Evolutionary conservation across 2,329 filamentous ascomycete species (phyloP).

Genomic region (Achaetomium macrosporum): DNA sequence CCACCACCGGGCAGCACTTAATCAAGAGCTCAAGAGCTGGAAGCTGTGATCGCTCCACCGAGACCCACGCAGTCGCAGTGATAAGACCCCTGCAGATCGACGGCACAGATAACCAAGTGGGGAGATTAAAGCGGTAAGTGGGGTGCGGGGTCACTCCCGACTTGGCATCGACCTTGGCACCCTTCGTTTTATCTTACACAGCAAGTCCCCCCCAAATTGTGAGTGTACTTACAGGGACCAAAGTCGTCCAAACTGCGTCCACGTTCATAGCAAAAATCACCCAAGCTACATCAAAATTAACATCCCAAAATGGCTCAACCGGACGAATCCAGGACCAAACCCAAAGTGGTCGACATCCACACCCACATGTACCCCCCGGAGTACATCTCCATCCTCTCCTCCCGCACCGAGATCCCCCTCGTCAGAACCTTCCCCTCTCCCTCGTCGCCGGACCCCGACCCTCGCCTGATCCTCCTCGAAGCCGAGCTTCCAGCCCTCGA

Average conservation of each 20-base stretch:
- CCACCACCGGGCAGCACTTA: too few relatives aligned
- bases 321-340: not conserved
- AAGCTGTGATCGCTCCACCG: not conserved
- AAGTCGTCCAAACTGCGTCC: not conserved
- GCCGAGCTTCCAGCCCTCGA: slow-evolving; percentile 27
- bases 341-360: slow-evolving; percentile 57
- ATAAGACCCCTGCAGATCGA: slow-evolving; percentile 10
- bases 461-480: slow-evolving; percentile 55
- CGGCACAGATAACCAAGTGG: slow-evolving; percentile 8
- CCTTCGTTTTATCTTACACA: not conserved
- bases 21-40: not conserved
- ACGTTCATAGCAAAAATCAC: not conserved
- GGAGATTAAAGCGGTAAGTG: slow-evolving; percentile 6
- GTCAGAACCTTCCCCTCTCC: slow-evolving; percentile 58
- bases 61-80: not conserved
- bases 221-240: not conserved
- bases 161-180: slow-evolving; percentile 8
- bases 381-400: slow-evolving; percentile 56
- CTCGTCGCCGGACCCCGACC: slow-evolving; percentile 30
- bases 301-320: not conserved
- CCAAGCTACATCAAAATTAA: not conserved
- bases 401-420: slow-evolving; percentile 59
- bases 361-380: slow-evolving; percentile 64
- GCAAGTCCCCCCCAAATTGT: not conserved
- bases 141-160: slow-evolving; percentile 10